Percentiles rank a stretch among this genome's conserved stretches.
phyloP scores from a whole-genome alignment of 179 eudicot genomes.

The Amaranthus tricolor region DNA sequence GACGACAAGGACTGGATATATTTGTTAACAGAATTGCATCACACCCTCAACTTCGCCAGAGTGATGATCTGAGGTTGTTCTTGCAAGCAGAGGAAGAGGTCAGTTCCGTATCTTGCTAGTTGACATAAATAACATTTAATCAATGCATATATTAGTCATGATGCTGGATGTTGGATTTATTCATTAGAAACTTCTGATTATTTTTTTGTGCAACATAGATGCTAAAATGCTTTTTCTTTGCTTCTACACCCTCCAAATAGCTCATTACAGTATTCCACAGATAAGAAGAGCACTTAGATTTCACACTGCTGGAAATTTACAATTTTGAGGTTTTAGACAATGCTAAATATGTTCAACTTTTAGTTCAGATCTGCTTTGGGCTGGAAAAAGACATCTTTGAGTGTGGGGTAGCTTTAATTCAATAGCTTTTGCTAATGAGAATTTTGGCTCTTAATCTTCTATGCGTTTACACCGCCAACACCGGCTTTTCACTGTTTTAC shows the following conservation, averaged over 20 bases:
- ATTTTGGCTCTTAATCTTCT: neutral
- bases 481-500: neutral
- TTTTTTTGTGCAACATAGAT: neutral
- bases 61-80: conserved; percentile 88
- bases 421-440: neutral
- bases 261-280: neutral
- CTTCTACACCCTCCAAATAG: no score
- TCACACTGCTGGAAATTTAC: neutral
- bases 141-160: neutral
- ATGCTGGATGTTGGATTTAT: neutral
- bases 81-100: conserved; percentile 97
- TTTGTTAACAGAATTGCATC: conserved; percentile 91
- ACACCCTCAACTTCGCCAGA: conserved; percentile 73
- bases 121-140: neutral
- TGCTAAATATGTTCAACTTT: neutral
- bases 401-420: neutral
- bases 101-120: conserved; percentile 22
- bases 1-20: conserved; percentile 88
- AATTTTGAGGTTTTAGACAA: neutral
- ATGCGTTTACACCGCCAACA: neutral
- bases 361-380: neutral
- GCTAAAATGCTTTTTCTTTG: neutral
- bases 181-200: neutral
- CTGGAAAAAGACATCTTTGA: no score
- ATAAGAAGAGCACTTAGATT: neutral